Evolutionary conservation across 306 rosid genomes (phyloP).

Genomic region (Lathyrus oleraceus): DNA sequence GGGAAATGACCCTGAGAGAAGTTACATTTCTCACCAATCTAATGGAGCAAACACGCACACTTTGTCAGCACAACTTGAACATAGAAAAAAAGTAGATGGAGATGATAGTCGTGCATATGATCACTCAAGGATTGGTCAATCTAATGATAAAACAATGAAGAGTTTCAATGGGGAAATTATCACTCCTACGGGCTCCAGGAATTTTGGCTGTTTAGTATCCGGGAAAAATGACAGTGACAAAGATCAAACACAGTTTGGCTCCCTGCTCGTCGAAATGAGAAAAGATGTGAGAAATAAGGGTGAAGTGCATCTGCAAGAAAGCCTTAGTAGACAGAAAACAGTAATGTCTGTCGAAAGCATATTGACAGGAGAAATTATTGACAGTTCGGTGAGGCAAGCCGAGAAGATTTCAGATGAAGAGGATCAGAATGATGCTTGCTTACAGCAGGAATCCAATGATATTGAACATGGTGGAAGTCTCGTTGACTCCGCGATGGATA

Average conservation of each 20-base stretch:
- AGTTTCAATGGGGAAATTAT: conserved; percentile 38
- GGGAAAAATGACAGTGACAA: too few species aligned
- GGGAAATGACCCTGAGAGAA: conserved; percentile 65
- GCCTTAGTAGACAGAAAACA: conserved; percentile 35
- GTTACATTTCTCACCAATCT: conserved; percentile 42
- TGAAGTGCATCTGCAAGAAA: not conserved
- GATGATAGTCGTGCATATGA: conserved; percentile 73
- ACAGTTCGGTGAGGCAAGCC: conserved; percentile 37
- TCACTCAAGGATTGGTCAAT: conserved; percentile 50
- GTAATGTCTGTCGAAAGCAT: conserved; percentile 35
- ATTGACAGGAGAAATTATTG: conserved; percentile 47
- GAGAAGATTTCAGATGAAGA: conserved; percentile 42
- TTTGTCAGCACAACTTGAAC: conserved; percentile 42
- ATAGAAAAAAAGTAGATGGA: conserved; percentile 59
- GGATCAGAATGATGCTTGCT: conserved; percentile 44
- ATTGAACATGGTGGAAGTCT: conserved; percentile 44
- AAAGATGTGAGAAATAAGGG: too few species aligned
- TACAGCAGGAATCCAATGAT: conserved; percentile 41
- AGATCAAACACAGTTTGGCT: too few species aligned
- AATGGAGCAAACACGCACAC: conserved; percentile 42
- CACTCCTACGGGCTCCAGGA: conserved; percentile 27
- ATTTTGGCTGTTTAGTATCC: too few species aligned
- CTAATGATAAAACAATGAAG: conserved; percentile 36
- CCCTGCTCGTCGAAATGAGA: too few species aligned
- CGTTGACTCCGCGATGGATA: conserved; percentile 47